Percentiles rank a stretch among this genome's conserved stretches.
Conservation (phyloP, 164 flowering plant genomes). For the Vitis cinerea region DNA sequence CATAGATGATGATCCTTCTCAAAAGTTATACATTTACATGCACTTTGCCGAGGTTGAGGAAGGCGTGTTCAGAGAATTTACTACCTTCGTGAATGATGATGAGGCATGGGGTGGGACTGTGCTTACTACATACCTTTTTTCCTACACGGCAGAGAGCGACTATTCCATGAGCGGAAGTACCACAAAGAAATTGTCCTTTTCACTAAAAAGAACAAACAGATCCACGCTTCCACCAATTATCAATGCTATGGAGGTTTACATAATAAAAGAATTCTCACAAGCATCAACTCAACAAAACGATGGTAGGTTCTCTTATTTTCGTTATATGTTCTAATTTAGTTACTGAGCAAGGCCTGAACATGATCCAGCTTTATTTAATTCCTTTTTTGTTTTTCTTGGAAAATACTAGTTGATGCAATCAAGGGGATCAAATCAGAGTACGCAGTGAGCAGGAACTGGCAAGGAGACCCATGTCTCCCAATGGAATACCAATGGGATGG, state of each 20-base stretch:
- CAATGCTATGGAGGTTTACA: slow-evolving; percentile 46
- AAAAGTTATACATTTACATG: slow-evolving; percentile 20
- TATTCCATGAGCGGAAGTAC: background rate
- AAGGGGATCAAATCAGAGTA: slow-evolving; percentile 29
- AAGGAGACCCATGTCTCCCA: slow-evolving; percentile 59
- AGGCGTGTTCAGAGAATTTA: slow-evolving; percentile 30
- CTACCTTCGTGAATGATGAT: slow-evolving; percentile 18
- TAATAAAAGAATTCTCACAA: slow-evolving; percentile 9
- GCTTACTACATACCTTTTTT: slow-evolving; percentile 7
- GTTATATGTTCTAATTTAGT: background rate
- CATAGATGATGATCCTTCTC: slow-evolving; percentile 4
- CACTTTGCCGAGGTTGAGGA: slow-evolving; percentile 42
- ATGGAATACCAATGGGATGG: slow-evolving; percentile 38
- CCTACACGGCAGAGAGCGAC: slow-evolving; percentile 6
- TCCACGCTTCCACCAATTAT: slow-evolving; percentile 50
- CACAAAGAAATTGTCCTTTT: background rate
- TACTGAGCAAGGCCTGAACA: background rate
- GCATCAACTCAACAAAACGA: slow-evolving; percentile 30
- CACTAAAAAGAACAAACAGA: slow-evolving; percentile 11
- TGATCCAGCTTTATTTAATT: no score
- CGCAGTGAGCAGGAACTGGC: slow-evolving; percentile 38
- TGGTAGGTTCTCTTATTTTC: slow-evolving; percentile 13
- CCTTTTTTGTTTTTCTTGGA: background rate
- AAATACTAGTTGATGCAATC: slow-evolving; percentile 35
- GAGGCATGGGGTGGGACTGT: background rate